A percentile compares a stretch with the other conserved stretches of the same genome.
Evolutionary conservation across 169 alveolate species (phyloP).

Genomic region (Toxoplasma gondii): DNA sequence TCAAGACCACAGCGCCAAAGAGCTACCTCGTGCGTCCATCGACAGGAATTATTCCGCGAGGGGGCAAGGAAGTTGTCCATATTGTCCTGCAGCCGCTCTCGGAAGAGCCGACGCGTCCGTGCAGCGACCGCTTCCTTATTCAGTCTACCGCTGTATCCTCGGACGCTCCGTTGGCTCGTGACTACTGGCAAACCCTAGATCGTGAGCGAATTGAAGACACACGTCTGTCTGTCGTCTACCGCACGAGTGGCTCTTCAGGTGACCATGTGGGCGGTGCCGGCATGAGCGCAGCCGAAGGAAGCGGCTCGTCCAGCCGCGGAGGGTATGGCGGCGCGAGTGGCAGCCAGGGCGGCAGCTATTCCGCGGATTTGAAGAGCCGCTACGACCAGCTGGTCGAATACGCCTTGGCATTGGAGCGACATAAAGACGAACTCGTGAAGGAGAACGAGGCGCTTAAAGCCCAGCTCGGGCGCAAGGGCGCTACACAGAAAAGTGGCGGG

Average conservation of each 20-base stretch:
- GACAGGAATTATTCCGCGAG: constrained; percentile 55
- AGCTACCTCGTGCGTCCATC: constrained; percentile 75
- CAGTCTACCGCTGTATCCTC: constrained; percentile 68
- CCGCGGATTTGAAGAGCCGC: constrained; percentile 52
- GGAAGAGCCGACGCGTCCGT: constrained; percentile 70
- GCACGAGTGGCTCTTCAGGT: not conserved
- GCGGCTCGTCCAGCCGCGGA: constrained; percentile 20
- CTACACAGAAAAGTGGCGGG: not conserved
- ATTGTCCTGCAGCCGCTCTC: constrained; percentile 72
- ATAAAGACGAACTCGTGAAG: constrained; percentile 67
- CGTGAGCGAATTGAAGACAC: constrained; percentile 69
- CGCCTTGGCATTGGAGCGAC: constrained; percentile 52
- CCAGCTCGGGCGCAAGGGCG: constrained; percentile 39
- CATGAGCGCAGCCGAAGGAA: constrained; percentile 48
- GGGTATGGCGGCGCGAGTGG: constrained; percentile 39
- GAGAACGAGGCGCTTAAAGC: constrained; percentile 61
- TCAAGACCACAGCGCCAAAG: constrained; percentile 78
- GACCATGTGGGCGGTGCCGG: constrained; percentile 49
- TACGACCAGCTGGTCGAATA: constrained; percentile 75
- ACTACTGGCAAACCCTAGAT: constrained; percentile 71
- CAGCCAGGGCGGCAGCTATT: constrained; percentile 41
- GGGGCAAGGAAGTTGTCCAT: constrained; percentile 40
- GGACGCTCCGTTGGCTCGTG: constrained; percentile 67
- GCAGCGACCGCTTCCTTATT: constrained; percentile 72
- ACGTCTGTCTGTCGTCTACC: constrained; percentile 69